Evolutionary conservation across 495 filamentous ascomycete species (phyloP).

Genomic region (Xanthoparmelia taractica): DNA sequence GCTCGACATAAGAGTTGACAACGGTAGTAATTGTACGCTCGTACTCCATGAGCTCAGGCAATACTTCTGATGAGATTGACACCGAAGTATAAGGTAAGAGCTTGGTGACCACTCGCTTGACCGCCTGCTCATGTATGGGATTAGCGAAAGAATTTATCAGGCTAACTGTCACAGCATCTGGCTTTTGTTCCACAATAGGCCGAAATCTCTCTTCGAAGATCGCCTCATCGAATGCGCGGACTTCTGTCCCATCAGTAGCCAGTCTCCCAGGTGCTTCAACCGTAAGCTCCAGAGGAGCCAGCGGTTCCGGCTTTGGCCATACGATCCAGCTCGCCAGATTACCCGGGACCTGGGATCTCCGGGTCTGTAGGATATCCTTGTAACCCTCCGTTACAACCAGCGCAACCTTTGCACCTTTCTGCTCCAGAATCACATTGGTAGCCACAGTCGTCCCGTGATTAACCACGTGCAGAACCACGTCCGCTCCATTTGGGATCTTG

Average conservation of each 20-base stretch:
- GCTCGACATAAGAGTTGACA: constrained; percentile 45
- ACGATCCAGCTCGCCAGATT: constrained; percentile 43
- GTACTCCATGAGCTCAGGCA: constrained; percentile 45
- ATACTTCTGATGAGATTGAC: constrained; percentile 40
- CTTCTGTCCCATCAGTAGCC: constrained; percentile 37
- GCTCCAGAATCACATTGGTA: constrained; percentile 39
- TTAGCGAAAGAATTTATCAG: constrained; percentile 44
- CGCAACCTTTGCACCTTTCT: constrained; percentile 37
- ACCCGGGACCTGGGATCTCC: constrained; percentile 44
- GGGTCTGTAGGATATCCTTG: constrained; percentile 36
- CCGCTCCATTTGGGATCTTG: constrained; percentile 38
- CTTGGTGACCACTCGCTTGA: constrained; percentile 34
- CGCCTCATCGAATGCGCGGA: constrained; percentile 36
- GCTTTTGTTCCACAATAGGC: constrained; percentile 30
- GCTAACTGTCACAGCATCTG: constrained; percentile 42
- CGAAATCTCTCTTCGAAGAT: constrained; percentile 31
- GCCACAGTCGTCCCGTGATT: constrained; percentile 38
- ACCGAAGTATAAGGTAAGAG: constrained; percentile 35
- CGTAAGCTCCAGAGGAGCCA: constrained; percentile 43
- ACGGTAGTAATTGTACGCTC: constrained; percentile 46
- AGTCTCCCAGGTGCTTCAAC: constrained; percentile 43
- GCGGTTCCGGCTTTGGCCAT: constrained; percentile 41
- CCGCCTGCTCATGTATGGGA: constrained; percentile 35
- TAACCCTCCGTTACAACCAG: constrained; percentile 38
- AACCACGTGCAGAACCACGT: constrained; percentile 34